Base-by-base conservation (phyloP, 2,329 filamentous ascomycete genomes). In the Hypoxylon sp. region DNA sequence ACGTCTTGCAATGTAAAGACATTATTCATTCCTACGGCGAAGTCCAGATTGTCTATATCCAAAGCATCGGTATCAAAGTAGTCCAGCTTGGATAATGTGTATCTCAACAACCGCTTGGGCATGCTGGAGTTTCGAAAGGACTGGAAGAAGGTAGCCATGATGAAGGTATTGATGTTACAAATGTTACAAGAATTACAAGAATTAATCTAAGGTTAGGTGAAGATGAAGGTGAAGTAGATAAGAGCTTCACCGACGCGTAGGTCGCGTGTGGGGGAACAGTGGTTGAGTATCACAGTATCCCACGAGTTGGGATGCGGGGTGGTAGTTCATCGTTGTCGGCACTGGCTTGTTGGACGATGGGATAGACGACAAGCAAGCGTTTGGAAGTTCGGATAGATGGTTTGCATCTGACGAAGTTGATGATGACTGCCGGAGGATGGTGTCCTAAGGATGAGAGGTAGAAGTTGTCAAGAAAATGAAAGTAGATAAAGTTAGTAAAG, bases 1-100 rank as follows among this genome's bases (percentile, higher is more conserved):
- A 97, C 88, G 78, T 97, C 88, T 62, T 87, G 85, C 62, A 97
- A 86, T 71, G 96, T 92, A 32, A 97, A 81, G 1, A 89, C 87
- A 29, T 88, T 94, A 60, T 87, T 87, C 70, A 87, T 86, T 23
- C 94, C 94, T 72, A 90, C 83, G 34, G 86, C 86, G 61, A 97
- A 83, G 63, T 95, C 91, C 57, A 97, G 75, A 61, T 91, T 90
- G 59, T 94, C 91, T 55, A 94, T 80, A 66, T 97, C 89, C 61
- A 97, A 77, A 8, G 89, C 87, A 67, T 95, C 88, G 49, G 90
- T 89, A 66, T 97, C 94, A 52, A 99, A 83, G 46, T 97, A 79
- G 63, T 96, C 91, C 51, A 96, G 79, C 50, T 87, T 86, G 16
- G 88, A 88, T 30, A 99, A 78, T 38, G 87, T 90, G 76, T 94